Base-by-base conservation (phyloP, 352 stramenopile genomes). In the Thalassiosira delicatula region DNA sequence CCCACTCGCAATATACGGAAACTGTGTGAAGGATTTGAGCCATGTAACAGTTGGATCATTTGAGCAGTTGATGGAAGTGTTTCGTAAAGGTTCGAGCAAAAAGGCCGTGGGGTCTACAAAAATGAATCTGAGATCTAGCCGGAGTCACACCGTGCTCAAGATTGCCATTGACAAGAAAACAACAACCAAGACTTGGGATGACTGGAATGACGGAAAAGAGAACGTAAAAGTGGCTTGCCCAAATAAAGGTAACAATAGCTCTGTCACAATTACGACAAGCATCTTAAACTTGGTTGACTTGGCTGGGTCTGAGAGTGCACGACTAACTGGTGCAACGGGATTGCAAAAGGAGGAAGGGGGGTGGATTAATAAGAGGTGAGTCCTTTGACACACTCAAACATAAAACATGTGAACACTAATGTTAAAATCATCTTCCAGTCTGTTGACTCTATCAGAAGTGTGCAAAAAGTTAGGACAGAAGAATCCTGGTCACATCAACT, bases 281-380 rank as follows among this genome's bases (percentile, higher is more conserved):
- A 96, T 94, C 29, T 88, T 99, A 0, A 98, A 96, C 76, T 90
- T 99, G 23, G 97, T 99, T 51, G 97, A 99, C 86, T 90, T 99
- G 0, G 97, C 97, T 1, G 97, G 97, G 12, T 98, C 95, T 2
- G 97, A 99, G 85, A 98, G 95, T 86, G 92, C 98, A 62, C 89
- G 96, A 35, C 93, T 98, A 84, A 99, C 97, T 17, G 95, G 93
- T 11, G 95, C 96, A 8, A 96, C 96, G 44, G 97, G 96, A 3
- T 92, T 96, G 30, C 94, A 95, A 35, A 95, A 97, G 81, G 97
- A 98, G 68, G 97, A 99, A 84, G 96, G 96, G 46, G 93, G 95
- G 25, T 98, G 97, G 86, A 98, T 98, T 85, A 98, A 98, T 92
- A 95, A 97, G 88, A 97, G n/a, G 87, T n/a, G n/a, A n/a, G n/a